These are phyloP conservation scores for Metahyphopichia silvanorum DNA, from an alignment of 805 yeast species.

Conservation along the genomic window DNA sequence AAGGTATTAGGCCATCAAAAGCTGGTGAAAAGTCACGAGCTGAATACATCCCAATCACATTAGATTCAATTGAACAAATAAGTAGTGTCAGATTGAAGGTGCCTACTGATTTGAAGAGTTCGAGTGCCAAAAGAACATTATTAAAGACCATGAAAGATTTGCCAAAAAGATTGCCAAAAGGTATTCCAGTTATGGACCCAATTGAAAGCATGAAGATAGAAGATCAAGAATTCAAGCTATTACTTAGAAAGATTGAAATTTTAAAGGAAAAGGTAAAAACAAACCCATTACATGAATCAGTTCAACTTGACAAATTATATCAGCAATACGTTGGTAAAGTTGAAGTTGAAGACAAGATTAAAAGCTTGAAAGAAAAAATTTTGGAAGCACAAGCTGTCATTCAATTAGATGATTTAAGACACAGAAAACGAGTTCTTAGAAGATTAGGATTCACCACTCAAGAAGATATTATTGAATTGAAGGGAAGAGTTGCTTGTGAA, in stretches of 20 bases:
- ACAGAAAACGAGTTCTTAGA: conserved; percentile 88
- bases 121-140: conserved; percentile 56
- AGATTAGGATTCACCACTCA: conserved; percentile 86
- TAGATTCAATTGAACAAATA: conserved; percentile 69
- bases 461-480: conserved; percentile 87
- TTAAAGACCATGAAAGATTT: conserved; percentile 78
- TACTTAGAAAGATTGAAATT: conserved; percentile 77
- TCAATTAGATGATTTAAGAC: conserved; percentile 90
- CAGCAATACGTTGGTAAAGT: conserved; percentile 64
- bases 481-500: conserved; percentile 97
- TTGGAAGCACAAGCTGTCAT: conserved; percentile 85
- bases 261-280: conserved; percentile 69
- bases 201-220: conserved; percentile 88
- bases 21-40: conserved; percentile 68
- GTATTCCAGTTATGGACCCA: conserved; percentile 90
- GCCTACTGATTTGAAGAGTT: conserved; percentile 67
- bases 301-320: conserved; percentile 61
- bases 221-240: conserved; percentile 68
- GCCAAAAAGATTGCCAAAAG: conserved; percentile 80
- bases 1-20: conserved; percentile 82
- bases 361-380: conserved; percentile 59
- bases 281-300: conserved; percentile 65
- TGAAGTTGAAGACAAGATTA: conserved; percentile 55
- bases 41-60: conserved; percentile 81
- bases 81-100: conserved; percentile 79